Evolutionary conservation across 768 basidiomycete genomes (phyloP), one percentile per base, ranked within the genome.

Genomic region (Paxillus rubicundulus): DNA sequence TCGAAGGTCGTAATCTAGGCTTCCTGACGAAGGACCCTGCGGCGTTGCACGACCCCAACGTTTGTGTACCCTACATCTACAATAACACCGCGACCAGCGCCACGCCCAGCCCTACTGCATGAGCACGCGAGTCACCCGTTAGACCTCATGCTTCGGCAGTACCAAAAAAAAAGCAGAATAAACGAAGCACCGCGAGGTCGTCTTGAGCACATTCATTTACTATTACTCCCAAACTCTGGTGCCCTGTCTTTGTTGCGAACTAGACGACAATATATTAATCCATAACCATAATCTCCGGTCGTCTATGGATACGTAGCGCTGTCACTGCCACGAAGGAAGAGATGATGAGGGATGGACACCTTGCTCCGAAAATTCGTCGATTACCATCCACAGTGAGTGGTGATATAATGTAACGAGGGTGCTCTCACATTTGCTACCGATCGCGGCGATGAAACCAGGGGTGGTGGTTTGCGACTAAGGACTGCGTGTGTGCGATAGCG

Each of bases 1-100:
- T 80, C 36, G 79, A 86, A 50, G 86, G 81, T 17, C 64, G 87
- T 9, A 58, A 68, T 24, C 71, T 69, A 1, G 85, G 85, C 10
- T 0, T 86, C 68, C 69, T 90, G 24, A 89, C 85, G 0, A 52
- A 72, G 53, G 79, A 90, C 62, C 87, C 87, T 3, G 74, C 85
- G 0, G 52, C 70, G 54, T 64, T 81, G 32, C 50, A 84, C 54
- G 67, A 90, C 60, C 75, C 81, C 0, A 60, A 80, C 50, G 87
- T 90, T n/a, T 90, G 87, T 60, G 81, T 64, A 27, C 73, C 77
- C 0, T 89, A 82, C 43, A 57, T 63, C 47, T 57, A 68, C 9
- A 38, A 48, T 32, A 32, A 28, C 43, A 55, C 43, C 20, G 53
- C 65, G 27, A 42, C 54, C 1, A 34, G 45, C 43, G 51, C 43